Evolutionary conservation across 148 eudicot genomes (phyloP), one percentile per base, ranked within the genome.

Genomic region (Cornus suecica): DNA sequence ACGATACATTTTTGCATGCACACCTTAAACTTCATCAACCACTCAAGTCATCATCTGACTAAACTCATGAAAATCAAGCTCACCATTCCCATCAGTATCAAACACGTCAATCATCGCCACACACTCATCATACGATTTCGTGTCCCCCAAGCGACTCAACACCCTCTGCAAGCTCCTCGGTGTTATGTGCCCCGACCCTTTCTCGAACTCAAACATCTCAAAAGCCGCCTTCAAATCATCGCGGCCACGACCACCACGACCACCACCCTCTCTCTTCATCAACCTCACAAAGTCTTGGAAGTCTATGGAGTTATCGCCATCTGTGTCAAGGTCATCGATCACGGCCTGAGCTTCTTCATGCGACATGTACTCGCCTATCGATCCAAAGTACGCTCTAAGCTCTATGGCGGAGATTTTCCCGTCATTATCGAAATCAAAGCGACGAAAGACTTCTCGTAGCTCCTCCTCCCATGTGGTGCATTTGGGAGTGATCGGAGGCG

Each of bases 51-150:
- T 91, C 97, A 92, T 92, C 14, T 84, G 88, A 23, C 86, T 78
- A 71, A 92, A 92, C 77, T 90, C 94, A 77, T 84, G 66, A 68
- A 86, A 92, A 78, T 85, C 88, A 75, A 92, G 87, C 45, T 79
- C 89, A 11, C 97, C 97, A 79, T 88, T 88, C 15, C 94, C 97
- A 78, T 92, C 87, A 8, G 74, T 63, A 60, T 92, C 97, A 83
- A 76, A 92, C 10, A 76, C 88, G 22, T 73, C 86, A 37, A 92
- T 90, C 94, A 92, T 92, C 0, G 84, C 84, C 37, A 68, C 88
- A 70, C 97, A 92, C 73, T 92, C 92, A 16, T 87, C 82, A 64
- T 87, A 78, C 2, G 92, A 86, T 29, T 81, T 88, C 0, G 84
- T 69, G 61, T 92, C 91, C 10, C 97, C 97, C 2, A 92, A 78